A percentile compares a stretch with the other conserved stretches of the same genome.
phyloP scores from a whole-genome alignment of 192 early-diverging fungal genomes.

The Allomyces arbusculus region DNA sequence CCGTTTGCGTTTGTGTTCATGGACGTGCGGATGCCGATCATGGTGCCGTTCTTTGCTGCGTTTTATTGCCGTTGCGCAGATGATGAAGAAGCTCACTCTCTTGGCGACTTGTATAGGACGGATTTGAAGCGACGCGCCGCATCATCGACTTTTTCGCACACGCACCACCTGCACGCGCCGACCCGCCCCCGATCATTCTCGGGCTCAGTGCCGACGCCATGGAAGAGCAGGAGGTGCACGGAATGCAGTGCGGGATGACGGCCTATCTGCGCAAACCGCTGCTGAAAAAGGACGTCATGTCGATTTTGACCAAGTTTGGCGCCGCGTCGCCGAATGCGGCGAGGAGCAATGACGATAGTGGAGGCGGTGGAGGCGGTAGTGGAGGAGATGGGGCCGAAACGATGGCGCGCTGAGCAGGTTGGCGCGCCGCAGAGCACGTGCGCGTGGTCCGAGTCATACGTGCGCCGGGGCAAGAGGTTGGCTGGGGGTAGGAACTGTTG shows the following conservation, averaged over 20 bases:
- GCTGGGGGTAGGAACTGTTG: no score
- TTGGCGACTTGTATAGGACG: neutral
- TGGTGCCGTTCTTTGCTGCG: neutral
- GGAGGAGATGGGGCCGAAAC: no score
- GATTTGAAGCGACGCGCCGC: neutral
- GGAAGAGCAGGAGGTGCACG: neutral
- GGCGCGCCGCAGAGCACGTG: no score
- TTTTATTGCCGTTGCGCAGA: no score
- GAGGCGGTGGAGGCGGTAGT: no score
- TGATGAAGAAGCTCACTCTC: no score
- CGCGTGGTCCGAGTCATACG: no score
- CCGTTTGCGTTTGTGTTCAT: neutral
- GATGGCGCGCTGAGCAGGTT: no score
- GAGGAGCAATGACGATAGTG: no score
- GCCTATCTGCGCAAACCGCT: neutral
- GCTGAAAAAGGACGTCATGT: neutral
- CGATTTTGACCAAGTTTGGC: no score
- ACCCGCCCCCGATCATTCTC: neutral
- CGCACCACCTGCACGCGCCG: neutral
- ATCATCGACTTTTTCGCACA: neutral
- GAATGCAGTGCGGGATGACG: neutral
- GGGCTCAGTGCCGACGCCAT: neutral
- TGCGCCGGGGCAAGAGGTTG: no score
- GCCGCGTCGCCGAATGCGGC: no score
- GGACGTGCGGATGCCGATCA: constrained; percentile 1